Percentiles rank a stretch among this genome's conserved stretches.
Conservation (phyloP, 192 early-diverging fungal species). For the Backusella tarrabulga region DNA sequence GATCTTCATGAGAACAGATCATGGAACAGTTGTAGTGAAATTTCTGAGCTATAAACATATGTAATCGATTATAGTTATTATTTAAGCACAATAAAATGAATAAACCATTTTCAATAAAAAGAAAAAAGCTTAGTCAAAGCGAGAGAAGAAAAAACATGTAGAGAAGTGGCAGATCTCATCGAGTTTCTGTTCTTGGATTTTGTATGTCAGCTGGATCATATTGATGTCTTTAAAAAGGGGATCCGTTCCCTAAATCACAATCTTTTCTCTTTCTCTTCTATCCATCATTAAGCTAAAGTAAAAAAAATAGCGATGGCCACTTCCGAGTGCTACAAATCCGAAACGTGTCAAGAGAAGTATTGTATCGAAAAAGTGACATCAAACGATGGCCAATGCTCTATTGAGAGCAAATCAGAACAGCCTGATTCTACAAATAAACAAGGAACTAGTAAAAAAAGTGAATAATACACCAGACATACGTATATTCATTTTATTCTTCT, state of each 20-base stretch:
- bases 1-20: not conserved
- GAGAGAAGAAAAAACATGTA: not conserved
- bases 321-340: constrained; percentile 15
- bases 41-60: not conserved
- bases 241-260: not conserved
- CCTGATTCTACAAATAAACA: not conserved
- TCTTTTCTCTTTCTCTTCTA: not conserved
- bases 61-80: not conserved
- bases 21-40: not conserved
- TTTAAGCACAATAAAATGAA: not conserved
- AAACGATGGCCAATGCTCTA: not conserved
- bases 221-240: not conserved
- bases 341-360: constrained; percentile 18
- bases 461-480: not conserved
- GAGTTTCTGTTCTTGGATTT: not conserved
- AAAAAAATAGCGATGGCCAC: not conserved
- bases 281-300: not conserved
- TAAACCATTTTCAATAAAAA: not conserved
- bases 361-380: constrained; percentile 3
- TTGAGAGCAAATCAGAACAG: not conserved
- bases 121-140: not conserved
- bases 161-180: not conserved
- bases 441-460: not conserved
- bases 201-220: not conserved
- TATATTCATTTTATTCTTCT: not conserved